Evolutionary conservation across 768 basidiomycete genomes (phyloP).

Genomic region (Suillus alpinus): DNA sequence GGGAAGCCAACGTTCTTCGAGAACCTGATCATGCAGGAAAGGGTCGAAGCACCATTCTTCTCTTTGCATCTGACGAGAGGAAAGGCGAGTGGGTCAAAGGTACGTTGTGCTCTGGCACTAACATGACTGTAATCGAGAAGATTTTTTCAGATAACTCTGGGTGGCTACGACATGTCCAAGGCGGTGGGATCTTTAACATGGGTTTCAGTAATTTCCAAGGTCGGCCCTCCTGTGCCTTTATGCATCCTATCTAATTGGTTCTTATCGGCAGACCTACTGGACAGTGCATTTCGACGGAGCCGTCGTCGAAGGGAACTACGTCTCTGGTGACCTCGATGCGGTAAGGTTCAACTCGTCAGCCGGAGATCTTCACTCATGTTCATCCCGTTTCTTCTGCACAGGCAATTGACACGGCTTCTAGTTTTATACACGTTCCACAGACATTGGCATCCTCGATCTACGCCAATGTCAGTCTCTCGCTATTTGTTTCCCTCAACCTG

Average conservation of each 20-base stretch:
- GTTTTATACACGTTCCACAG: conserved; percentile 57
- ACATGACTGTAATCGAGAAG: not conserved
- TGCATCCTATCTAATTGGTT: not conserved
- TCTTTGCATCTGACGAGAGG: conserved; percentile 54
- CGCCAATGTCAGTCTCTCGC: conserved; percentile 28
- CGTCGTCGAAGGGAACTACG: conserved; percentile 29
- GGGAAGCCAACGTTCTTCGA: conserved; percentile 59
- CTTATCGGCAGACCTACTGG: conserved; percentile 54
- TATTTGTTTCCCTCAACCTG: not conserved
- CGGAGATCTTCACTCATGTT: conserved; percentile 1
- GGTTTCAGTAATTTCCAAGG: conserved; percentile 39
- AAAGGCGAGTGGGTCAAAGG: conserved; percentile 45
- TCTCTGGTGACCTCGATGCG: conserved; percentile 2
- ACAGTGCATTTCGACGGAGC: conserved; percentile 48
- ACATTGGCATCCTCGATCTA: conserved; percentile 46
- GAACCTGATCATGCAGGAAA: conserved; percentile 45
- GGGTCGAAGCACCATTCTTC: conserved; percentile 48
- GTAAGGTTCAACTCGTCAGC: conserved; percentile 15
- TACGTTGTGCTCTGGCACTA: conserved; percentile 19
- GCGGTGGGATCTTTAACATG: conserved; percentile 26
- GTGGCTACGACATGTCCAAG: conserved; percentile 35
- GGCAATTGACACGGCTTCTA: conserved; percentile 70
- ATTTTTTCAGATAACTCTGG: conserved; percentile 16
- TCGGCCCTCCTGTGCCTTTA: conserved; percentile 9
- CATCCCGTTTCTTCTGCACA: conserved; percentile 18